phyloP scores from a whole-genome alignment of 2,329 filamentous ascomycete genomes.

The Nemania sp. region DNA sequence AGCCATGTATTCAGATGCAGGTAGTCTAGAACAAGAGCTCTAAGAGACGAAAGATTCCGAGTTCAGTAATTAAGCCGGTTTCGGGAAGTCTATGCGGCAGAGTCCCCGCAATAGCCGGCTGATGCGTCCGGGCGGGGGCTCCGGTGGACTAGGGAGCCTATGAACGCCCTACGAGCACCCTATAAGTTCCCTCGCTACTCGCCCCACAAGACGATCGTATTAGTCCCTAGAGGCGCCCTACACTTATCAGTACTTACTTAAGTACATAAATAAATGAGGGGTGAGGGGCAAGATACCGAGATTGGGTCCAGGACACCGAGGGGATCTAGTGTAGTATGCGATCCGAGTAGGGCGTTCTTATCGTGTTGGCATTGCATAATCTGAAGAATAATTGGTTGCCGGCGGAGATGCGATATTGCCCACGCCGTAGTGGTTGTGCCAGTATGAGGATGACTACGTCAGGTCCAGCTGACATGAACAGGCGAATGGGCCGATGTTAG shows the following conservation, averaged over 20 bases:
- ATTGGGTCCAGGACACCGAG: constrained; percentile 34
- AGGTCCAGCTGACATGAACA: constrained; percentile 22
- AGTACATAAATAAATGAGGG: no score
- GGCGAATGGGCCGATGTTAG: neutral
- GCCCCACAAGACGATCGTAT: neutral
- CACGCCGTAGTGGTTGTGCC: neutral
- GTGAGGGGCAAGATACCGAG: constrained; percentile 27
- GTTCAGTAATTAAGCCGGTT: constrained; percentile 39
- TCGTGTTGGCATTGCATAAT: constrained; percentile 43
- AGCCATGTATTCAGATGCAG: neutral
- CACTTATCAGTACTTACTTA: constrained; percentile 45
- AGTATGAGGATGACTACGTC: neutral
- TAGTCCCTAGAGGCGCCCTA: constrained; percentile 36
- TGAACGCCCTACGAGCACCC: neutral
- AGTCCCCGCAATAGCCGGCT: constrained; percentile 45
- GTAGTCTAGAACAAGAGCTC: constrained; percentile 21
- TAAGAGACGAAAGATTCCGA: constrained; percentile 4
- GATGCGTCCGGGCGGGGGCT: constrained; percentile 40
- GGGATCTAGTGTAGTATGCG: constrained; percentile 11
- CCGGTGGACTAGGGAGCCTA: neutral
- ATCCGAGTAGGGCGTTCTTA: constrained; percentile 40
- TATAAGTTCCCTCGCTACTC: neutral
- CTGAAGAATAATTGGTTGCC: constrained; percentile 42
- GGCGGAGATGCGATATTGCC: constrained; percentile 9
- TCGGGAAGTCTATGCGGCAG: constrained; percentile 46